Evolutionary conservation across 352 stramenopile genomes (phyloP).

Genomic region (Phytophthora lateralis): DNA sequence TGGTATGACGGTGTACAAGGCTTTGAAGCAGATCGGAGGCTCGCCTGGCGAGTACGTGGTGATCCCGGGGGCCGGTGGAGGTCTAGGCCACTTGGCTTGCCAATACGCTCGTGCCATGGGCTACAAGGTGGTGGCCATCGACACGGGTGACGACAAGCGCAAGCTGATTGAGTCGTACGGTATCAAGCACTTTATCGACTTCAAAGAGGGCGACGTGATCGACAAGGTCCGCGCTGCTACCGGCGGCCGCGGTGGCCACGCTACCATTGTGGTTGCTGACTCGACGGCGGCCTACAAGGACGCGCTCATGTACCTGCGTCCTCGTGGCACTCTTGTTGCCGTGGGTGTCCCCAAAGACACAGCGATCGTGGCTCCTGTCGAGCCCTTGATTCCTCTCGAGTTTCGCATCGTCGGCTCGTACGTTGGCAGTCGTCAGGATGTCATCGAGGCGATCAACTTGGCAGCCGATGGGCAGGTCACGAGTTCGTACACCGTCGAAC

Average conservation of each 20-base stretch:
- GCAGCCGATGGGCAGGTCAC: slow-evolving; percentile 49
- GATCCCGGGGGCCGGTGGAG: slow-evolving; percentile 71
- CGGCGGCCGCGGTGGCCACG: slow-evolving; percentile 57
- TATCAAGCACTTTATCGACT: slow-evolving; percentile 74
- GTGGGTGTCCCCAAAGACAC: slow-evolving; percentile 75
- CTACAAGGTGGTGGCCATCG: slow-evolving; percentile 75
- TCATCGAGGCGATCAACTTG: slow-evolving; percentile 60
- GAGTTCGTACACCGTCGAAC: slow-evolving; percentile 46
- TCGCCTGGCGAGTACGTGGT: slow-evolving; percentile 56
- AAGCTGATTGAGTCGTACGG: slow-evolving; percentile 69
- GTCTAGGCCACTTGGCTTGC: slow-evolving; percentile 80
- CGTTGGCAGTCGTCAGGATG: slow-evolving; percentile 60
- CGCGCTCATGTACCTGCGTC: slow-evolving; percentile 64
- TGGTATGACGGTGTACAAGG: slow-evolving; percentile 88
- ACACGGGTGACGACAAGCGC: slow-evolving; percentile 66
- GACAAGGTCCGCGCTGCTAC: slow-evolving; percentile 51
- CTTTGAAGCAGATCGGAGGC: slow-evolving; percentile 66
- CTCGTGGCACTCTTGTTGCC: slow-evolving; percentile 66
- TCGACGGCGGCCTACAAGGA: slow-evolving; percentile 56
- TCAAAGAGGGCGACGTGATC: slow-evolving; percentile 57
- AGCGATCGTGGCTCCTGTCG: slow-evolving; percentile 41
- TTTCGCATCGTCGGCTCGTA: slow-evolving; percentile 60
- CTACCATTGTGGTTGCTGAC: slow-evolving; percentile 78
- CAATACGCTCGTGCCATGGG: slow-evolving; percentile 80
- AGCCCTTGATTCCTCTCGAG: slow-evolving; percentile 41